phyloP scores from a whole-genome alignment of 1,139 yeast genomes.

The Candida sojae region DNA sequence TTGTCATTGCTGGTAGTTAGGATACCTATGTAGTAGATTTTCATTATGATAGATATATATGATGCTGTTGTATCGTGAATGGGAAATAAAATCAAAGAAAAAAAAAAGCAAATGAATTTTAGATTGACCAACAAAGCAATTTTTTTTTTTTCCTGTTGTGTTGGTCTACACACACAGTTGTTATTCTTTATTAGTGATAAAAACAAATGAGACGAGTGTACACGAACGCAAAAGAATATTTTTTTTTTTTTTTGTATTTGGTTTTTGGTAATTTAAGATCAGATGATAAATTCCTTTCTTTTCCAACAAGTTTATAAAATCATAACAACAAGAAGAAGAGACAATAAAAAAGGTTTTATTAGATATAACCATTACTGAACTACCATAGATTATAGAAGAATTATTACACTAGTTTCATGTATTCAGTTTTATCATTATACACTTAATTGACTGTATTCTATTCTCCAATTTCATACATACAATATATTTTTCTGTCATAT shows the following conservation, averaged over 20 bases:
- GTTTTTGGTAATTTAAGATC: too few species aligned
- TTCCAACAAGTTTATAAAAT: too few species aligned
- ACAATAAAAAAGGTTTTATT: too few species aligned
- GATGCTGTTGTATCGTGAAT: not conserved
- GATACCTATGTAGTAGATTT: slow-evolving; percentile 86
- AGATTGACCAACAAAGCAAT: slow-evolving; percentile 1
- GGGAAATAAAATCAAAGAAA: too few species aligned
- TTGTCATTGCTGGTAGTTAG: slow-evolving; percentile 64
- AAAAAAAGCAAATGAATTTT: not conserved
- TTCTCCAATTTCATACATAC: not conserved
- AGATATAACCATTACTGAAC: too few species aligned
- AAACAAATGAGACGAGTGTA: too few species aligned
- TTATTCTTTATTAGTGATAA: too few species aligned
- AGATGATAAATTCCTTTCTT: not conserved
- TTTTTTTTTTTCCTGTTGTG: not conserved
- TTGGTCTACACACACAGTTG: too few species aligned
- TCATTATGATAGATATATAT: slow-evolving; percentile 49
- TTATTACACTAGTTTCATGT: too few species aligned
- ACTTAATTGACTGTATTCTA: not conserved
- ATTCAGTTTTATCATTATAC: not conserved
- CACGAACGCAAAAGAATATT: not conserved
- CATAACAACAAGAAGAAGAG: too few species aligned
- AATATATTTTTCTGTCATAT: not conserved
- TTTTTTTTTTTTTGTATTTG: not conserved
- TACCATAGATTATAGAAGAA: too few species aligned